A percentile compares a stretch with the other conserved stretches of the same genome.
Evolutionary conservation across 2,329 filamentous ascomycete species (phyloP).

Genomic region (Huntiella abstrusa): DNA sequence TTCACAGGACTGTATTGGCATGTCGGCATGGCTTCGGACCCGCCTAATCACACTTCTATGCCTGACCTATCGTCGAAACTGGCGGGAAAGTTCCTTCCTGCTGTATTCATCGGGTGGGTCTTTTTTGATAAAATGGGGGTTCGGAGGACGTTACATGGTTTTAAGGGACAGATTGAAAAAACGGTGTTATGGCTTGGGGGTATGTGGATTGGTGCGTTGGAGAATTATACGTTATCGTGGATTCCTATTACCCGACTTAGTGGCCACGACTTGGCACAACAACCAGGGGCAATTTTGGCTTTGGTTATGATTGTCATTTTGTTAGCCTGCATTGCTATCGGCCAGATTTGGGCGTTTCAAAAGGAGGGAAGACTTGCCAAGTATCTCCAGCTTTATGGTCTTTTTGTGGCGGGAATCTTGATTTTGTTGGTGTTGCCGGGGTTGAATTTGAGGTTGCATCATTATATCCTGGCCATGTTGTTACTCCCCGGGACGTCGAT

Average conservation of each 20-base stretch:
- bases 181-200: constrained; percentile 75
- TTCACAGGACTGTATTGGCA: constrained; percentile 79
- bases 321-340: constrained; percentile 47
- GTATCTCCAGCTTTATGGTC: constrained; percentile 59
- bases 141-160: constrained; percentile 46
- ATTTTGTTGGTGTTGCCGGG: constrained; percentile 54
- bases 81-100: constrained; percentile 67
- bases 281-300: constrained; percentile 74
- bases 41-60: constrained; percentile 49
- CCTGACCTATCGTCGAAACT: constrained; percentile 58
- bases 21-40: constrained; percentile 75
- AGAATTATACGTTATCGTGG: constrained; percentile 87
- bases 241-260: constrained; percentile 91
- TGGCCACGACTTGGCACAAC: constrained; percentile 67
- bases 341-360: constrained; percentile 72
- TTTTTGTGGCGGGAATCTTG: constrained; percentile 48
- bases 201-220: constrained; percentile 78
- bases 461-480: constrained; percentile 78
- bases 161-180: constrained; percentile 77
- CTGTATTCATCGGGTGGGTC: constrained; percentile 71
- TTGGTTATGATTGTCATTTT: constrained; percentile 58
- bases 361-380: constrained; percentile 62
- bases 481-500: constrained; percentile 76
- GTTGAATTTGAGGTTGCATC: constrained; percentile 74
- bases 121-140: constrained; percentile 73